Base-by-base conservation (phyloP, 371 early-diverging fungal genomes). In the Mortierella polycephala region DNA sequence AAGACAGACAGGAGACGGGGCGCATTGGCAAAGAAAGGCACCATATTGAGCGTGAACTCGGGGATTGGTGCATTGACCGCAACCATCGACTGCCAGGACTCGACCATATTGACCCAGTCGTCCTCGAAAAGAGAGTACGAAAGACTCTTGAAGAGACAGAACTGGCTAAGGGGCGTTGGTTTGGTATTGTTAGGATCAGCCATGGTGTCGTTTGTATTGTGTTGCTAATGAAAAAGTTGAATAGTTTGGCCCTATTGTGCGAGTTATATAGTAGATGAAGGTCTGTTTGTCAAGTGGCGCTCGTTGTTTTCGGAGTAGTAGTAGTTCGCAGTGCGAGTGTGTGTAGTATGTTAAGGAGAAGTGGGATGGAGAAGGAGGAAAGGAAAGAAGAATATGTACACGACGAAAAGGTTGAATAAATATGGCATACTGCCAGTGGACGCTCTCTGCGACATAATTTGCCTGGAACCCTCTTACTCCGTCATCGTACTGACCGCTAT, bases 21-120 rank as follows among this genome's bases (percentile, higher is more conserved):
- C 14, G 71, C 68, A 37, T 71, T 77, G 39, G 77, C 68, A 54
- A 77, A 71, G 65, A 71, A 77, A 12, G 77, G 77, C 4, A 62
- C 23, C 56, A 77, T 63, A 52, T 77, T 77, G 61, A 54, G 55
- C 7, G 68, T 20, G 23, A 77, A 71, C 65, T 77, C 77, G 18
- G 54, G 61, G 37, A 71, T 51, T n/a, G 77, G 77, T n/a, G 77
- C 77, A 49, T 77, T 77, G 42, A 71, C 77, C 0, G 64, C 56
- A 23, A 77, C 71, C 77, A 77, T 77, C 18, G 71, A 59, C 49
- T 77, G 71, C 77, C 77, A 77, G 45, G 77, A 71, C 67, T 77
- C 77, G 69, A 77, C 66, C 64, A 71, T 67, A 62, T 71, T 77
- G 72, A 67, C 37, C 77, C 77, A 77, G 69, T 77, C 77, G 51